Evolutionary conservation across 2,329 filamentous ascomycete species (phyloP).

Genomic region (Ophiognomonia clavigignenti-juglandacearum): DNA sequence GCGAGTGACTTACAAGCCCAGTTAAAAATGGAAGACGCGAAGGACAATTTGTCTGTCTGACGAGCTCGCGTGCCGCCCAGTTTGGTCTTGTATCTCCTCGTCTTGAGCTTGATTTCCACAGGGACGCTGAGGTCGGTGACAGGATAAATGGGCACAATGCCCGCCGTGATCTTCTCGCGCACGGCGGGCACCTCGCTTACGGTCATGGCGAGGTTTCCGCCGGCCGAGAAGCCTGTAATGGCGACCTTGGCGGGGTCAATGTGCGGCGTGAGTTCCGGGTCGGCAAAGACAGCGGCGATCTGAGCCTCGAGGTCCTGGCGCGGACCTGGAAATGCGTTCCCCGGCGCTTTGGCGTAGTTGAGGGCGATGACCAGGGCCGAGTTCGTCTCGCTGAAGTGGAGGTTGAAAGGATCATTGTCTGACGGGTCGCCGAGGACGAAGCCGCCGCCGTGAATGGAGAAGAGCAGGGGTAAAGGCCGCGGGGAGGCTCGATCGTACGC

Average conservation of each 20-base stretch:
- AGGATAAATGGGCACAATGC: conserved; percentile 38
- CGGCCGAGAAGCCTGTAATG: conserved; percentile 46
- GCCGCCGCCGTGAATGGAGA: conserved; percentile 49
- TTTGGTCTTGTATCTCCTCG: conserved; percentile 32
- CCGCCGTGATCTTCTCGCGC: conserved; percentile 27
- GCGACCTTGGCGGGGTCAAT: conserved; percentile 37
- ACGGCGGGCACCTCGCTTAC: conserved; percentile 35
- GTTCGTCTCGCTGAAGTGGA: conserved; percentile 33
- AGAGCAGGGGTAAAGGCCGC: conserved; percentile 33
- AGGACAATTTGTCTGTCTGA: conserved; percentile 22
- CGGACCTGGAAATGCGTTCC: conserved; percentile 36
- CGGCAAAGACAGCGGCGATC: conserved; percentile 34
- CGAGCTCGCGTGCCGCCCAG: conserved; percentile 26
- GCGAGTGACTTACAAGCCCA: conserved; percentile 36
- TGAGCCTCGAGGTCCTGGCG: conserved; percentile 42
- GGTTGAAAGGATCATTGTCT: conserved; percentile 43
- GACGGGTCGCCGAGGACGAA: conserved; percentile 38
- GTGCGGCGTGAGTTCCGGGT: conserved; percentile 32
- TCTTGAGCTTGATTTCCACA: conserved; percentile 23
- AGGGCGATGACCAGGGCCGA: conserved; percentile 42
- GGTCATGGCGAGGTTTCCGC: conserved; percentile 42
- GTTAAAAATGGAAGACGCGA: conserved; percentile 29
- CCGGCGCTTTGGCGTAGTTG: conserved; percentile 44
- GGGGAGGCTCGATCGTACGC: conserved; percentile 23
- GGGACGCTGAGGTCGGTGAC: conserved; percentile 34